A percentile compares a stretch with the other conserved stretches of the same genome.
Evolutionary conservation across 2,329 filamentous ascomycete genomes (phyloP).

Genomic region (Aspergillus oerlinghausenensis): DNA sequence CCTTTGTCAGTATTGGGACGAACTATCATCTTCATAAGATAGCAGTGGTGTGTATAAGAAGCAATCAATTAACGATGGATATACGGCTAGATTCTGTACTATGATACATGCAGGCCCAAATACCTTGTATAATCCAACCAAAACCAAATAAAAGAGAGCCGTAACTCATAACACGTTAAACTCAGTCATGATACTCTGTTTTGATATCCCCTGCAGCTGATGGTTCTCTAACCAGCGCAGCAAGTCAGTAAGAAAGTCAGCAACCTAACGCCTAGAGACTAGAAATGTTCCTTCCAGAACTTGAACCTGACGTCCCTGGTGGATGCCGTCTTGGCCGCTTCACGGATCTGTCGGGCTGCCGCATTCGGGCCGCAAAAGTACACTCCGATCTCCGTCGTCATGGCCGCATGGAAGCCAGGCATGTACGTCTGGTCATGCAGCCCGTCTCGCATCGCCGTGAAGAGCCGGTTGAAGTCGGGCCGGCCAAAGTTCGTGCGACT

Average conservation of each 20-base stretch:
- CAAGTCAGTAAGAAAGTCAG: too few species aligned
- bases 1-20: too few species aligned
- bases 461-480: constrained; percentile 78
- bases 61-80: constrained; percentile 2
- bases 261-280: constrained; percentile 8
- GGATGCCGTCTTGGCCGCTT: constrained; percentile 69
- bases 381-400: constrained; percentile 83
- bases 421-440: constrained; percentile 83
- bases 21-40: background rate
- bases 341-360: constrained; percentile 76
- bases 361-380: constrained; percentile 94
- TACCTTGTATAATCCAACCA: background rate
- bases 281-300: constrained; percentile 95
- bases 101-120: background rate
- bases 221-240: background rate
- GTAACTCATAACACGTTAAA: constrained; percentile 17
- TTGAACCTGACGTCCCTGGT: constrained; percentile 81
- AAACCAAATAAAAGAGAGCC: constrained; percentile 10
- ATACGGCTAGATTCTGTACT: constrained; percentile 1
- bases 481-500: constrained; percentile 90
- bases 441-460: constrained; percentile 80
- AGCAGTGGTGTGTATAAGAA: constrained; percentile 2
- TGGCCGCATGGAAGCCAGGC: constrained; percentile 68
- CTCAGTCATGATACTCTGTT: background rate
- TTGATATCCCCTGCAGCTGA: background rate